Percentiles rank a stretch among this genome's conserved stretches.
Conservation (phyloP, 306 rosid genomes). For the Cicer cuneatum region DNA sequence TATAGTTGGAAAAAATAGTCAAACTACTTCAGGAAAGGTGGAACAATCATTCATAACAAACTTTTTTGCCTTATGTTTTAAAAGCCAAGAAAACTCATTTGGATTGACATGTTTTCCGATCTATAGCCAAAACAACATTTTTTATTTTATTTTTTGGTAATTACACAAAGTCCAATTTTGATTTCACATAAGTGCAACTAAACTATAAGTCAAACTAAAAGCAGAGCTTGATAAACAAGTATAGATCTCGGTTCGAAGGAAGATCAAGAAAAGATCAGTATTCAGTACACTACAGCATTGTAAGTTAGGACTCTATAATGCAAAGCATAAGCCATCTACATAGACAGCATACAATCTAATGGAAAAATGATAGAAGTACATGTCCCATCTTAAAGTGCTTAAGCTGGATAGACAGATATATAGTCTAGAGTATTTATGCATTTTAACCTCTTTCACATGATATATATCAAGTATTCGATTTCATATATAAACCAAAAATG, state of each 20-base stretch:
- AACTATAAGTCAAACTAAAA: background rate
- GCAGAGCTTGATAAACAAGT: background rate
- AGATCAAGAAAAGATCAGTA: background rate
- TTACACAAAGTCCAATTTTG: background rate
- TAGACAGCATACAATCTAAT: background rate
- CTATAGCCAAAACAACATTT: background rate
- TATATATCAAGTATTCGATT: background rate
- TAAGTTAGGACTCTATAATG: background rate
- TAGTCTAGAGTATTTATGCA: background rate
- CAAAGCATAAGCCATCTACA: background rate
- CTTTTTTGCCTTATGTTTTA: background rate
- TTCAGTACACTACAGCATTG: background rate
- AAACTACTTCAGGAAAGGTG: background rate
- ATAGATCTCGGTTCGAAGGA: conserved; percentile 14
- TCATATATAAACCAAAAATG: background rate
- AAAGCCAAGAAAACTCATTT: background rate
- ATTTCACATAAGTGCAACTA: background rate
- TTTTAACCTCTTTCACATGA: conserved; percentile 2
- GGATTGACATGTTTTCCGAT: background rate
- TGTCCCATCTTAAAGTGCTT: background rate
- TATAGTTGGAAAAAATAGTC: background rate
- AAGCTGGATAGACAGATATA: background rate
- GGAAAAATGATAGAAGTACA: background rate
- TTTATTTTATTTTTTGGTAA: background rate
- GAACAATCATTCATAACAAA: background rate